These are phyloP conservation scores for Akanthomyces muscarius DNA, from an alignment of 2,329 filamentous ascomycete species.

Conservation along the genomic window DNA sequence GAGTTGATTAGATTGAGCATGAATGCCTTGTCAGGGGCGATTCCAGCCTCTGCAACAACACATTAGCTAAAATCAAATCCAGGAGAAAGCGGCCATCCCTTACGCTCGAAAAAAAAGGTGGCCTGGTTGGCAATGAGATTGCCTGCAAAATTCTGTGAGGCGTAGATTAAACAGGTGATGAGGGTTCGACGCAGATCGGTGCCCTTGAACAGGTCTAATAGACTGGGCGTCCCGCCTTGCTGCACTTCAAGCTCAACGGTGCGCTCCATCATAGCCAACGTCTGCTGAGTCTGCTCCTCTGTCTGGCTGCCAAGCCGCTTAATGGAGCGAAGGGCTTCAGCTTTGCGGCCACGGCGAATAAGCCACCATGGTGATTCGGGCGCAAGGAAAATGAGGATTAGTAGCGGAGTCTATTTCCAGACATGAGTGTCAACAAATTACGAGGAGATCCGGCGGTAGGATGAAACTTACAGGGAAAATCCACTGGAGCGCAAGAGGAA, in stretches of 20 bases:
- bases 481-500: constrained; percentile 56
- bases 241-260: constrained; percentile 49
- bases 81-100: constrained; percentile 18
- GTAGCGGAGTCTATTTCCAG: constrained; percentile 40
- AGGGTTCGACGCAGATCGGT: constrained; percentile 50
- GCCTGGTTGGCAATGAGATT: constrained; percentile 60
- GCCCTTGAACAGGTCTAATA: constrained; percentile 50
- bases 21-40: constrained; percentile 23
- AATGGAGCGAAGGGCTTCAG: constrained; percentile 41
- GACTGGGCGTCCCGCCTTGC: constrained; percentile 40
- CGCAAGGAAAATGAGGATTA: constrained; percentile 47
- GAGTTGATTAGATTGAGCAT: constrained; percentile 27
- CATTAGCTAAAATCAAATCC: background rate
- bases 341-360: constrained; percentile 42
- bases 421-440: no score
- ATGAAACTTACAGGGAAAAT: constrained; percentile 42
- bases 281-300: constrained; percentile 36
- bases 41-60: constrained; percentile 22
- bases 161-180: constrained; percentile 55
- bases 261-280: constrained; percentile 54
- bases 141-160: constrained; percentile 56
- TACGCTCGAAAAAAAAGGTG: constrained; percentile 53
- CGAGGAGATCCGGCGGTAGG: background rate
- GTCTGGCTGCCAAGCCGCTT: constrained; percentile 42
- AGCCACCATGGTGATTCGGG: constrained; percentile 54